Evolutionary conservation across 768 basidiomycete species (phyloP).

Genomic region (Hydnomerulius pinastri): DNA sequence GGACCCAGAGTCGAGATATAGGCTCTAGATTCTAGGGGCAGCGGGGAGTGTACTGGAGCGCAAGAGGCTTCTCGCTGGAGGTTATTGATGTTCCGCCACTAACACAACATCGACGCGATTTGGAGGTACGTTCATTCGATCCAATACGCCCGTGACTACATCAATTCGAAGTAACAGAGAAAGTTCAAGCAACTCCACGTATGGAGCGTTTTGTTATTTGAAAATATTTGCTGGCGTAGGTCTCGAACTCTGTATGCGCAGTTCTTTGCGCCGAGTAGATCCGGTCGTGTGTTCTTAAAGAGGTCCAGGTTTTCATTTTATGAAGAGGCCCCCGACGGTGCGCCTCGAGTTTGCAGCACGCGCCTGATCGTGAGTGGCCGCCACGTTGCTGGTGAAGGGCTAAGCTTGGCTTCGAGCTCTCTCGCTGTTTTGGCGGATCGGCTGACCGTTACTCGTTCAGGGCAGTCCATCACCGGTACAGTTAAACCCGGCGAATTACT

Average conservation of each 20-base stretch:
- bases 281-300: conserved; percentile 7
- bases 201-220: conserved; percentile 19
- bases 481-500: neutral
- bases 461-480: neutral
- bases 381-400: conserved; percentile 20
- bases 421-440: neutral
- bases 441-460: neutral
- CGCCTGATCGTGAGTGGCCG: conserved; percentile 5
- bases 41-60: neutral
- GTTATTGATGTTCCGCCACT: neutral
- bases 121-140: conserved; percentile 9
- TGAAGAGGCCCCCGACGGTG: conserved; percentile 9
- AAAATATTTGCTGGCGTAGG: conserved; percentile 14
- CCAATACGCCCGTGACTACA: conserved; percentile 13
- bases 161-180: conserved; percentile 10
- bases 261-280: conserved; percentile 14
- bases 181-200: neutral
- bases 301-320: conserved; percentile 4
- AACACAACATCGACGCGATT: neutral
- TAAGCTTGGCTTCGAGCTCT: neutral
- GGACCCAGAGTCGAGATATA: neutral
- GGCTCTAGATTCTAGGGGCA: neutral
- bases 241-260: conserved; percentile 10
- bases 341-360: conserved; percentile 21
- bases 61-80: neutral